phyloP scores from a whole-genome alignment of 1,284 basidiomycete genomes.

The Moesziomyces sp. region DNA sequence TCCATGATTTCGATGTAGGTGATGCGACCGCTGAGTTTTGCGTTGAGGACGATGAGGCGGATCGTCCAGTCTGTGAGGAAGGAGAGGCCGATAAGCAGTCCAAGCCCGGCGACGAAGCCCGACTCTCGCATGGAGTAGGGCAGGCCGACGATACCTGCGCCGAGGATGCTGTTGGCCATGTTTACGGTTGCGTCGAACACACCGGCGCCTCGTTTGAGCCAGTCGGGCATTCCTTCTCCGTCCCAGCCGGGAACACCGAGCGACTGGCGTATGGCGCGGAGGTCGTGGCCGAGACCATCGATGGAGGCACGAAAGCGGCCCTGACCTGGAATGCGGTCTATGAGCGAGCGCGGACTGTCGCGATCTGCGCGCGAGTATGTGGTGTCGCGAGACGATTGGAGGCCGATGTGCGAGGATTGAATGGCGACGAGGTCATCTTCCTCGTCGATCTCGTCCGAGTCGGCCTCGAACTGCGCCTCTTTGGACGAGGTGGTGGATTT shows the following conservation, averaged over 20 bases:
- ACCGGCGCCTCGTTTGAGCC: conserved; percentile 75
- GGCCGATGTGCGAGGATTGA: conserved; percentile 35
- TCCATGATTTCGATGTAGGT: conserved; percentile 98
- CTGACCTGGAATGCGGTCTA: conserved; percentile 33
- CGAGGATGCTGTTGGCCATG: conserved; percentile 96
- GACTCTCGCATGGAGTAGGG: conserved; percentile 93
- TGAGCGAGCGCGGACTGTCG: conserved; percentile 33
- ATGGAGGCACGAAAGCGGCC: conserved; percentile 45
- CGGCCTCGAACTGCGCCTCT: conserved; percentile 68
- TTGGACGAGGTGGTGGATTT: conserved; percentile 62
- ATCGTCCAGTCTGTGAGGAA: conserved; percentile 97
- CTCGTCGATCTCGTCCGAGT: conserved; percentile 63
- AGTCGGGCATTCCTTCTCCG: conserved; percentile 66
- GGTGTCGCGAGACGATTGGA: conserved; percentile 8
- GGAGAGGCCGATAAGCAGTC: conserved; percentile 83
- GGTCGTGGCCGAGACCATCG: conserved; percentile 51
- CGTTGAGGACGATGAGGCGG: conserved; percentile 87
- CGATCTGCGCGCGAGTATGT: conserved; percentile 9
- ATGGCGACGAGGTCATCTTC: conserved; percentile 33
- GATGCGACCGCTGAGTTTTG: conserved; percentile 89
- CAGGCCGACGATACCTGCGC: conserved; percentile 79
- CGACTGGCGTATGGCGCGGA: conserved; percentile 50
- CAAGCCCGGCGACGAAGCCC: conserved; percentile 86
- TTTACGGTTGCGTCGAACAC: conserved; percentile 86
- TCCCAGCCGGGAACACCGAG: conserved; percentile 70